Evolutionary conservation across 768 basidiomycete genomes (phyloP), one percentile per base, ranked within the genome.

Genomic region (Lactifluus pinguis): DNA sequence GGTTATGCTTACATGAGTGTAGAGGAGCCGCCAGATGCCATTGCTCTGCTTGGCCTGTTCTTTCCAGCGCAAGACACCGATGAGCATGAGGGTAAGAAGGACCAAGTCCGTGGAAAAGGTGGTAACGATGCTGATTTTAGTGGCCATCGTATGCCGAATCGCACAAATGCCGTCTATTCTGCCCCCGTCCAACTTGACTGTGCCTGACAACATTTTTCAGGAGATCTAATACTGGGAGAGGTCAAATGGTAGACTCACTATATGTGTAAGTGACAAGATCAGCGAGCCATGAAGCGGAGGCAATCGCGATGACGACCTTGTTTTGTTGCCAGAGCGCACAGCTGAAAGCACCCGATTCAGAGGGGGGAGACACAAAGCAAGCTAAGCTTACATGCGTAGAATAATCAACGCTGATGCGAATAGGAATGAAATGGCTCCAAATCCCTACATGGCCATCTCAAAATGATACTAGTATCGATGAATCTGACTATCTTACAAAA

Each of bases 351-450:
- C 25, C n/a, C n/a, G 13, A 29, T 39, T 51, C 9, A 52, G 42
- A 15, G 21, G 2, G 19, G 1, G 7, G 14, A n/a, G 47, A 21
- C 6, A 39, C 5, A 19, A 21, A 19, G 10, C 11, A 14, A 8
- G 17, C 5, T 29, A 34, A 15, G 13, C 60, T 39, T 47, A 63
- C 62, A 63, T 47, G 36, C 62, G 62, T 17, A 61, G 44, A 25
- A 59, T 34, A 32, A 53, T 55, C n/a, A 63, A 59, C 9, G 34
- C 51, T 32, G 62, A 60, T 9, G 62, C 54, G n/a, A n/a, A 63
- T 6, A 56, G 13, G 44, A 61, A 45, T 11, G 44, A 10, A 30
- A 52, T 13, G 29, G 13, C 50, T 2, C n/a, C 47, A 52, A 61
- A 52, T 44, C 29, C 2, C 62, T 63, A 25, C 10, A 15, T 11